Evolutionary conservation across 1,139 yeast genomes (phyloP), one percentile per base, ranked within the genome.

Genomic region (Yamadazyma diddensiae): DNA sequence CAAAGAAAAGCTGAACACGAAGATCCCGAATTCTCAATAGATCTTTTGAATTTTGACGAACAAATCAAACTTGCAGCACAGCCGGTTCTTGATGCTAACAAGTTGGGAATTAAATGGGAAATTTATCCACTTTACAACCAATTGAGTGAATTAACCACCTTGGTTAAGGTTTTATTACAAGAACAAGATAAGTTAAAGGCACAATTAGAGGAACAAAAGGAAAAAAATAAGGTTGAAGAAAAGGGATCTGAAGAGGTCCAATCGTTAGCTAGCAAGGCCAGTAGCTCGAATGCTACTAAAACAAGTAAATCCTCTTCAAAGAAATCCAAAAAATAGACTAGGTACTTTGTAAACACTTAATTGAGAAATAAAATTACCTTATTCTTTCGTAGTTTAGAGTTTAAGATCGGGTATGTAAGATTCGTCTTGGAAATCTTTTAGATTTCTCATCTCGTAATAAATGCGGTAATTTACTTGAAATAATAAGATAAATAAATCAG

Each of bases 61-160:
- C 68, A 66, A 26, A 71, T 83, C 14, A 63, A 66, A 10, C 39
- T 49, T 3, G 65, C 64, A 10, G 75, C 70, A 3, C 83, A 83
- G 33, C 83, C 84, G 2, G 77, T 81, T 6, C 60, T 60, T 11
- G 60, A 65, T 30, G 84, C 85, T 18, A 73, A 67, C 35, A 56
- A 61, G 29, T 55, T 60, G 6, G 86, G 90, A 15, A 64, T 82
- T 35, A 75, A 77, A 29, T 79, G 88, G 87, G 85, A 82, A 49
- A 59, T 70, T 32, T 79, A 67, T 48, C 77, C 72, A 35, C 50
- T 83, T 27, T 72, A 77, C 51, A 55, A 60, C 28, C 72, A 73
- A 45, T 51, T 78, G 24, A 75, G 71, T 33, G 59, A 61, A 35
- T 60, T 73, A 48, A 65, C 71, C 6, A 41, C 38, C 1, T 51